Base-by-base conservation (phyloP, 2,329 filamentous ascomycete species). In the Pseudogymnoascus sp. region DNA sequence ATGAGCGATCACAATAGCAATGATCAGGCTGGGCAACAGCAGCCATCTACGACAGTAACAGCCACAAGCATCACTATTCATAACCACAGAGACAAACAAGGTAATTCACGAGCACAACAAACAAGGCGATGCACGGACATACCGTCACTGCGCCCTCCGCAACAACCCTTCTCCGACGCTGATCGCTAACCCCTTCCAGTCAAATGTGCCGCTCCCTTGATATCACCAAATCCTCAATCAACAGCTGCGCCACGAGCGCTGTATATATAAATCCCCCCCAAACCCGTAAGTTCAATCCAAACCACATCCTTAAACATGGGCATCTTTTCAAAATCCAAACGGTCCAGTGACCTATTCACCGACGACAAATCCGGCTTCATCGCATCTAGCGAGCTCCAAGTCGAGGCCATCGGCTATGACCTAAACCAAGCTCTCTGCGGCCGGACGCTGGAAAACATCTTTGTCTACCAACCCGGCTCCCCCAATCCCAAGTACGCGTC, bases 361-460 rank as follows among this genome's bases (percentile, higher is more conserved):
- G 21, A 21, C 21, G 21, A 21, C 40, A 48, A 48, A 21, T 48
- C 40, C 21, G 40, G 27, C 12, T 60, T 60, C 59, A 15, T 36
- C 33, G 15, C 59, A 39, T 58, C 36, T 21, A 48, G 25, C 37
- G 15, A 39, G 18, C 59, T 60, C 59, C 59, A 60, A 39, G 33
- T 60, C 33, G 33, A 60, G 15, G 59, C 59, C 15, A 58, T 60
- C 39, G 59, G 59, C 27, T 60, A 60, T 60, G 59, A 60, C 59
- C 13, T 60, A 33, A 39, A 60, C 59, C 59, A 60, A 33, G 59
- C 59, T 33, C 35, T 60, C 33, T 55, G 33, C 31, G 9, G 59
- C 59, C 15, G 59, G 59, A 60, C 59, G 13, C 59, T 60, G 3
- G 59, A 60, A n/a, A 60, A 60, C 37, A 60, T 60, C 37, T 60